A percentile compares a stretch with the other conserved stretches of the same genome.
Conservation (phyloP, 306 rosid genomes). For the Medicago lupulina region DNA sequence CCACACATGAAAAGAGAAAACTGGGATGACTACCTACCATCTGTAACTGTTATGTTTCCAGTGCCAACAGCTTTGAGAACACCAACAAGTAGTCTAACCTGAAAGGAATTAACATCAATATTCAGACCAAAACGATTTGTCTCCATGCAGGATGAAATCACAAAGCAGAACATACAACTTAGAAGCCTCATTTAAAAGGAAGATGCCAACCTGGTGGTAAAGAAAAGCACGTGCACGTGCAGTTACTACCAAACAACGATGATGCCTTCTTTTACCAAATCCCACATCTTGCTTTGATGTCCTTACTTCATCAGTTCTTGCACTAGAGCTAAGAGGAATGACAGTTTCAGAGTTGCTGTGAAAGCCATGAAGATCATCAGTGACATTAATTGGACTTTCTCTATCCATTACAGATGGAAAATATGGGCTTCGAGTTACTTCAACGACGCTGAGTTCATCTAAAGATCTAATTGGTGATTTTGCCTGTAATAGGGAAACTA, state of each 20-base stretch:
- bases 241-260: slow-evolving; percentile 76
- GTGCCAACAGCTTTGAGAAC: slow-evolving; percentile 86
- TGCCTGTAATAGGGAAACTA: slow-evolving; percentile 62
- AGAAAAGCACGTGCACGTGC: slow-evolving; percentile 89
- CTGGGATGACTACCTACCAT: slow-evolving; percentile 63
- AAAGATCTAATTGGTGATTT: slow-evolving; percentile 87
- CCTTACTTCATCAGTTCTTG: slow-evolving; percentile 31
- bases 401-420: slow-evolving; percentile 75
- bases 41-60: slow-evolving; percentile 65
- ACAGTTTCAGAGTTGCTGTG: slow-evolving; percentile 43
- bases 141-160: slow-evolving; percentile 17
- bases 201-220: slow-evolving; percentile 81
- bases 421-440: slow-evolving; percentile 70
- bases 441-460: slow-evolving; percentile 76
- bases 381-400: slow-evolving; percentile 44
- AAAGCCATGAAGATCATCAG: slow-evolving; percentile 40
- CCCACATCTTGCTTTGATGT: slow-evolving; percentile 50
- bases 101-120: slow-evolving; percentile 26
- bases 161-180: slow-evolving; percentile 26
- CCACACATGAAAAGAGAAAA: background rate
- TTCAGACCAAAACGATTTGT: slow-evolving; percentile 26
- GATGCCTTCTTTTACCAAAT: slow-evolving; percentile 77
- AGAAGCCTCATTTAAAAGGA: slow-evolving; percentile 13
- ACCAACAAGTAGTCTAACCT: slow-evolving; percentile 95
- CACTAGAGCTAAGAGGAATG: slow-evolving; percentile 37